Evolutionary conservation across 164 flowering plant genomes (phyloP).

Genomic region (Nymphaea colorata): DNA sequence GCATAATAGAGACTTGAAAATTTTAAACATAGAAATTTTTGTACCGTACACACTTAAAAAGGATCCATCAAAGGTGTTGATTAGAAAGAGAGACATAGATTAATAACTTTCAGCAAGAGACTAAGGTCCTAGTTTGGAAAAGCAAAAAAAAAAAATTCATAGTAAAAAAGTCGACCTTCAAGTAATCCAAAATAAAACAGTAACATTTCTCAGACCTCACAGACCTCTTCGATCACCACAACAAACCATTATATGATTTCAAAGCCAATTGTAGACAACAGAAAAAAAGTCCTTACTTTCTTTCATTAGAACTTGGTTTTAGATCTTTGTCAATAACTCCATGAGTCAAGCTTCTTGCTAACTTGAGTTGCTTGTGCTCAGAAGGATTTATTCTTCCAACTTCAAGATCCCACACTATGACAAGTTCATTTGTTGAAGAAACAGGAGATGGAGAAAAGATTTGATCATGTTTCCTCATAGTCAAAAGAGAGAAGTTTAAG

Average conservation of each 20-base stretch:
- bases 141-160: too few relatives aligned
- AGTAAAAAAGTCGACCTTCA: too few relatives aligned
- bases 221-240: too few relatives aligned
- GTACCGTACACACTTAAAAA: too few relatives aligned
- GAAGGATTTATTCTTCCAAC: constrained; percentile 91
- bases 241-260: too few relatives aligned
- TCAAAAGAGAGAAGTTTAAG: constrained; percentile 8
- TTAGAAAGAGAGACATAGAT: too few relatives aligned
- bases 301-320: constrained; percentile 82
- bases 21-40: not conserved
- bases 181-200: too few relatives aligned
- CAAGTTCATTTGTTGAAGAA: constrained; percentile 90
- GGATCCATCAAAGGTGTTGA: too few relatives aligned
- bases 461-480: constrained; percentile 91
- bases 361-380: constrained; percentile 95
- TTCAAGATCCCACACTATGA: constrained; percentile 97
- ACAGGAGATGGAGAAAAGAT: constrained; percentile 82
- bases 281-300: constrained; percentile 59
- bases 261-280: not conserved
- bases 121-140: too few relatives aligned
- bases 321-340: constrained; percentile 96
- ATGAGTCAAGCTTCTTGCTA: constrained; percentile 89
- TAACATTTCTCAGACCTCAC: too few relatives aligned
- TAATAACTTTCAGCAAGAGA: too few relatives aligned
- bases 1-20: too few relatives aligned